Evolutionary conservation across 768 basidiomycete species (phyloP).

Genomic region (Naganishia onofrii): DNA sequence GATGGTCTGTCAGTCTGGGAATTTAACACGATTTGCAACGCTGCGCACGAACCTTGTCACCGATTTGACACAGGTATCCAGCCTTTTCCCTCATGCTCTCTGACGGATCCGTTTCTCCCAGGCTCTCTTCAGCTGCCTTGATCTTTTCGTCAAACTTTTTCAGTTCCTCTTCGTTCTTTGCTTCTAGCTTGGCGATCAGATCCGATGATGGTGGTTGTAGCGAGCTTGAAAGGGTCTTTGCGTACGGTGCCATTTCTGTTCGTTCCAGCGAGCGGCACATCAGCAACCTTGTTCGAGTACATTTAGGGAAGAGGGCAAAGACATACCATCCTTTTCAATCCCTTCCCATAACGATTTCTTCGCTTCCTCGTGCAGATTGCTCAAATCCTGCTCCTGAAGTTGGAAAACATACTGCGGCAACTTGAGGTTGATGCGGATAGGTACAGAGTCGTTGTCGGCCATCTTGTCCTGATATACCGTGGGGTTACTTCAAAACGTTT

Average conservation of each 20-base stretch:
- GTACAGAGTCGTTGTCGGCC: constrained; percentile 63
- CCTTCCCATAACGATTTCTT: constrained; percentile 65
- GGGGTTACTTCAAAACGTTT: background rate
- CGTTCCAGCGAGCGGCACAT: background rate
- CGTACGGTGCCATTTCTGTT: constrained; percentile 83
- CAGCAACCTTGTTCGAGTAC: background rate
- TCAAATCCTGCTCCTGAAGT: constrained; percentile 63
- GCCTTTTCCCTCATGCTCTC: constrained; percentile 82
- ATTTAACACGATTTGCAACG: background rate
- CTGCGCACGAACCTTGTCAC: constrained; percentile 63
- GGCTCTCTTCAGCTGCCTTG: constrained; percentile 79
- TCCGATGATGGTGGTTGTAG: constrained; percentile 55
- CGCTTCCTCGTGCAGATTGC: constrained; percentile 67
- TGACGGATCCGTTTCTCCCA: constrained; percentile 89
- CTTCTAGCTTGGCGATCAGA: constrained; percentile 63
- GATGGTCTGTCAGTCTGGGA: background rate
- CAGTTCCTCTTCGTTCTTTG: constrained; percentile 70
- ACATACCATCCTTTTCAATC: constrained; percentile 75
- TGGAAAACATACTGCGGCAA: constrained; percentile 77
- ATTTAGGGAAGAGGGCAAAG: background rate
- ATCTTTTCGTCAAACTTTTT: constrained; percentile 72
- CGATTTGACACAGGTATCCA: constrained; percentile 80
- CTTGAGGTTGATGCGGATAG: constrained; percentile 79
- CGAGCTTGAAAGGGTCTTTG: constrained; percentile 37
- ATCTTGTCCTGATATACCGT: constrained; percentile 16